Evolutionary conservation across 2,329 filamentous ascomycete genomes (phyloP), one percentile per base, ranked within the genome.

Genomic region (Tolypocladium guangdongense): DNA sequence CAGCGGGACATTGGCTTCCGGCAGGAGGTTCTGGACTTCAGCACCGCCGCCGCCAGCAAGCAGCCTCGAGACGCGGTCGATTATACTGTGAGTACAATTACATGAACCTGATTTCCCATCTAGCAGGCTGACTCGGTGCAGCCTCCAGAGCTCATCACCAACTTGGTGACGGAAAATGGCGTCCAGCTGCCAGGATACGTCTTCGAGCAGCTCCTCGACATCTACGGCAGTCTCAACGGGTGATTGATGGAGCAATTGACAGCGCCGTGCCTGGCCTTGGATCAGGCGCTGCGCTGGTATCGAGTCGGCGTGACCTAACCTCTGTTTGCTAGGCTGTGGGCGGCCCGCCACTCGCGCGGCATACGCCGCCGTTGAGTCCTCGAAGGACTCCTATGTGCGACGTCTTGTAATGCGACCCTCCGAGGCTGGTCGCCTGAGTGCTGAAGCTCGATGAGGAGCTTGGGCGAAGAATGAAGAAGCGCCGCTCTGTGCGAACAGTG

Each of bases 1-100:
- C 90, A 96, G 70, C 82, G 85, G 55, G 88, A 93, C 64, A 74
- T 95, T 55, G 88, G 88, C 0, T 74, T 95, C 59, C 80, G 86
- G 64, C 90, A 96, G 69, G 78, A 82, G 36, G 79, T 95, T 16
- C 76, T 93, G 55, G 82, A 88, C 49, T 95, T 93, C 67, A 77
- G 77, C 61, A 82, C 81, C 1, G 75, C 79, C 6, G 74, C 58
- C 14, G 50, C 62, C 43, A 73, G 69, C 53, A 66, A 78, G 56
- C 71, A 75, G 55, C 70, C 71, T 8, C 71, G 75, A 41, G 75
- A 82, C 53, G 72, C 83, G 53, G 86, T 90, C 4, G 87, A 91
- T 61, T 88, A 85, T 60, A 88, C 85, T 2, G 83, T 86, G 67
- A 58, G 78, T 46, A 2, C 18, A 1, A 12, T 64, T n/a, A 14